Conservation (phyloP, 805 yeast genomes). For the Pichia heedii region DNA sequence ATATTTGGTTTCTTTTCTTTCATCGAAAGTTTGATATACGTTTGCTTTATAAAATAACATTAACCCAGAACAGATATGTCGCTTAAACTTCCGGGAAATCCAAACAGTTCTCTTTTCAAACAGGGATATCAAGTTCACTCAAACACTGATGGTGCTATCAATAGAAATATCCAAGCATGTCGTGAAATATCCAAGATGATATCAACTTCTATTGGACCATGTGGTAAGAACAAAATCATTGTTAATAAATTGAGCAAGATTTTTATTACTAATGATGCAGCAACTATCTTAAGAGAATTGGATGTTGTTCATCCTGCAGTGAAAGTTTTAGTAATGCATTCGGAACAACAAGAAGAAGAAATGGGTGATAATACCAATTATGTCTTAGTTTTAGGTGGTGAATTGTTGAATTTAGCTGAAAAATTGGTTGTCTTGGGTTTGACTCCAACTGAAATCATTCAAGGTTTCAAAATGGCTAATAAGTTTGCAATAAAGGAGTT, state of each 20-base stretch:
- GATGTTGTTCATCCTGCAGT: conserved; percentile 98
- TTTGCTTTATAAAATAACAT: too few species aligned
- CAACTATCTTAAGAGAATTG: conserved; percentile 87
- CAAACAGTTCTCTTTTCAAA: conserved; percentile 88
- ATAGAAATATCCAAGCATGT: conserved; percentile 87
- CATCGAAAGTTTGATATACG: too few species aligned
- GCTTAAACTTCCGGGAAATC: conserved; percentile 83
- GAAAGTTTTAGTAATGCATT: conserved; percentile 89
- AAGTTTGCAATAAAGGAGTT: conserved; percentile 62
- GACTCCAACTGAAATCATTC: conserved; percentile 85
- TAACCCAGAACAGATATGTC: conserved; percentile 58
- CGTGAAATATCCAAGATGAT: conserved; percentile 89
- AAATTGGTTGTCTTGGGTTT: conserved; percentile 77
- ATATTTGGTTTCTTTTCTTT: too few species aligned
- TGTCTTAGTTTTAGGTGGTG: conserved; percentile 89
- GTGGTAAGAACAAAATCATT: conserved; percentile 93
- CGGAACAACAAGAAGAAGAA: conserved; percentile 93
- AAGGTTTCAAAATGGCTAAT: conserved; percentile 86
- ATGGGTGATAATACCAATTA: conserved; percentile 96
- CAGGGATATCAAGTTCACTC: conserved; percentile 86
- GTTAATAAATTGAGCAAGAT: conserved; percentile 82
- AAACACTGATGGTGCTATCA: conserved; percentile 90
- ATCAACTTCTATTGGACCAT: conserved; percentile 92
- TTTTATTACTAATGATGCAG: conserved; percentile 94
- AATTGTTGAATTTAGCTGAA: conserved; percentile 77